Evolutionary conservation across 2,329 filamentous ascomycete species (phyloP), one percentile per base, ranked within the genome.

Genomic region (Paraphoma chrysanthemicola): DNA sequence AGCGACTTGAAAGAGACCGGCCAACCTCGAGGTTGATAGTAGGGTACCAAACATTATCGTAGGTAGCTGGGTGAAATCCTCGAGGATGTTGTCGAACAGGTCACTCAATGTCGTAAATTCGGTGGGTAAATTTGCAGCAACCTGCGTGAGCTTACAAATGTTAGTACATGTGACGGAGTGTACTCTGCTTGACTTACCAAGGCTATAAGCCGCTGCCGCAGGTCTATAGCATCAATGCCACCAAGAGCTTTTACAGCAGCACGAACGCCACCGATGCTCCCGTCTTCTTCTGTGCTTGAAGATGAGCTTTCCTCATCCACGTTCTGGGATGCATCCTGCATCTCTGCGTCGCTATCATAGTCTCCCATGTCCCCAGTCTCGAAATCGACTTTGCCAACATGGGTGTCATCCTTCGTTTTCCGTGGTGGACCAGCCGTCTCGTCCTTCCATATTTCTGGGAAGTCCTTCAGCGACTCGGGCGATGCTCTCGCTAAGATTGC

Each of bases 401-500:
- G 66, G 9, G 81, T 74, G 61, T 85, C 86, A 17, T 84, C 77
- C 64, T 86, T 86, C 56, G 74, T 68, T 50, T 77, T 78, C 44
- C 66, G 79, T 59, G 77, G 81, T 47, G 66, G 74, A 60, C 78
- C 79, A 56, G 77, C 82, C 1, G 84, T 85, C 75, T 93, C 91
- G 50, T 86, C 85, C 18, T 83, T 80, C 77, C 90, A 94, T 4
- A 93, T 78, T 67, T 91, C 87, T 2, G 80, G 81, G 66, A 87
- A 92, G 7, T 85, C 80, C 1, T 79, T 82, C 41, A 82, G 73
- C 4, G 75, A 74, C 14, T 85, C 75, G n/a, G 79, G 71, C 29
- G 78, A 80, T 1, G 88, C 90, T 63, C 90, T 87, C 0, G 89
- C 87, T 51, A 92, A 84, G 6, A 93, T 80, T 1, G 90, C 88